Conservation (phyloP, 1,284 basidiomycete genomes). For the Entoloma clypeatum region DNA sequence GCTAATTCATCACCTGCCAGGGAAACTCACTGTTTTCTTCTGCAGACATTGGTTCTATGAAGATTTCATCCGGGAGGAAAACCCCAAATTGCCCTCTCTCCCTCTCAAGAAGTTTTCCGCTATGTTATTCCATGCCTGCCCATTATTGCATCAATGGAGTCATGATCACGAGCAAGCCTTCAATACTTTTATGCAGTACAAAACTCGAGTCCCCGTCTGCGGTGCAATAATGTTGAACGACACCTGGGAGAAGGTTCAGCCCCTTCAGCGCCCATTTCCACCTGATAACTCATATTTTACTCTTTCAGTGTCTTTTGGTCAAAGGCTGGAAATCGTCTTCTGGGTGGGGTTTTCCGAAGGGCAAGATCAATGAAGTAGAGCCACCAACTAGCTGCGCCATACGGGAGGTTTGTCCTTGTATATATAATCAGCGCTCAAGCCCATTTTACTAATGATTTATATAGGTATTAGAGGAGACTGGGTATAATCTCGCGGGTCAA, state of each 20-base stretch:
- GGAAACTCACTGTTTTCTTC: constrained; percentile 12
- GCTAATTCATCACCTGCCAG: constrained; percentile 5
- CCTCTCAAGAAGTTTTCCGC: constrained; percentile 94
- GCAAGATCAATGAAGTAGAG: constrained; percentile 97
- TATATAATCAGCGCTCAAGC: constrained; percentile 19
- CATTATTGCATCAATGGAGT: constrained; percentile 75
- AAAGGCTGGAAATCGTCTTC: constrained; percentile 97
- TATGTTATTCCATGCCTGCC: constrained; percentile 83
- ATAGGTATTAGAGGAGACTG: constrained; percentile 92
- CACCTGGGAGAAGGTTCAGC: constrained; percentile 84
- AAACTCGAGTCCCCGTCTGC: constrained; percentile 97
- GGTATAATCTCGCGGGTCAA: constrained; percentile 77
- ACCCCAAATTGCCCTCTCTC: constrained; percentile 83
- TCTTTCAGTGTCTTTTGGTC: constrained; percentile 78
- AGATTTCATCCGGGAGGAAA: constrained; percentile 93
- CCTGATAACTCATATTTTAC: constrained; percentile 6
- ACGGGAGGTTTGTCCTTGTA: constrained; percentile 64
- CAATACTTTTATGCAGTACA: constrained; percentile 89
- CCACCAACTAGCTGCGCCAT: constrained; percentile 80
- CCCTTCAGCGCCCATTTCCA: constrained; percentile 3
- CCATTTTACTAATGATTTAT: constrained; percentile 4
- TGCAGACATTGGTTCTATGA: constrained; percentile 99
- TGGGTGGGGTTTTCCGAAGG: constrained; percentile 98
- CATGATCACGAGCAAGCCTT: constrained; percentile 79
- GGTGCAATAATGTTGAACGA: constrained; percentile 95